phyloP scores from a whole-genome alignment of 306 rosid genomes.

The Gillenia trifoliata region DNA sequence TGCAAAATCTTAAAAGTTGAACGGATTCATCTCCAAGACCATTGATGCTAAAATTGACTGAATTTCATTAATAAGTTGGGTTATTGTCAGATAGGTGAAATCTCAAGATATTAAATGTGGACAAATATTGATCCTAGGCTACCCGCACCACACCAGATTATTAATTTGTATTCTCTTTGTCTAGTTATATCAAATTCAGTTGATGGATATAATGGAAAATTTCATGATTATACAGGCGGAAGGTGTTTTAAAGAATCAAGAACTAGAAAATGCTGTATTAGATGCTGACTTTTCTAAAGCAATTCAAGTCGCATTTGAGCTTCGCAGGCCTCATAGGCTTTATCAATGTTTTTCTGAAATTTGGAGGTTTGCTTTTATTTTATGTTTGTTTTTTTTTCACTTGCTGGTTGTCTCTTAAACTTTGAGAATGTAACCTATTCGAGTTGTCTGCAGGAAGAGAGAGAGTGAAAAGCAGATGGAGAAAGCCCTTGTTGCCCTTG shows the following conservation, averaged over 20 bases:
- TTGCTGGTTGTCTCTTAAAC: not conserved
- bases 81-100: not conserved
- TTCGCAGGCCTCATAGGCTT: constrained; percentile 80
- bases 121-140: not conserved
- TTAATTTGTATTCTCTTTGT: not conserved
- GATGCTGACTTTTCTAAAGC: constrained; percentile 86
- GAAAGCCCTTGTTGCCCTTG: constrained; percentile 52
- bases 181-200: not conserved
- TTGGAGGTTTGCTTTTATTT: constrained; percentile 55
- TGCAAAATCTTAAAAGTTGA: not conserved
- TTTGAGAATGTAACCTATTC: constrained; percentile 18
- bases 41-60: not conserved
- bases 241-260: constrained; percentile 86
- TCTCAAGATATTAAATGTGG: not conserved
- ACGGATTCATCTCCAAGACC: not conserved
- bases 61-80: not conserved
- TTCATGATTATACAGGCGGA: constrained; percentile 63
- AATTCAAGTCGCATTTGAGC: constrained; percentile 75
- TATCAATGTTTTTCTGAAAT: constrained; percentile 57
- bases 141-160: not conserved
- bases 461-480: constrained; percentile 50
- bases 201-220: not conserved
- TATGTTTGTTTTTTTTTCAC: not conserved
- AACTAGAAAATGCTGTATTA: constrained; percentile 83
- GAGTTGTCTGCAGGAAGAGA: constrained; percentile 54